Conservation (phyloP, 805 yeast genomes). For the Metschnikowia picachoensis region DNA sequence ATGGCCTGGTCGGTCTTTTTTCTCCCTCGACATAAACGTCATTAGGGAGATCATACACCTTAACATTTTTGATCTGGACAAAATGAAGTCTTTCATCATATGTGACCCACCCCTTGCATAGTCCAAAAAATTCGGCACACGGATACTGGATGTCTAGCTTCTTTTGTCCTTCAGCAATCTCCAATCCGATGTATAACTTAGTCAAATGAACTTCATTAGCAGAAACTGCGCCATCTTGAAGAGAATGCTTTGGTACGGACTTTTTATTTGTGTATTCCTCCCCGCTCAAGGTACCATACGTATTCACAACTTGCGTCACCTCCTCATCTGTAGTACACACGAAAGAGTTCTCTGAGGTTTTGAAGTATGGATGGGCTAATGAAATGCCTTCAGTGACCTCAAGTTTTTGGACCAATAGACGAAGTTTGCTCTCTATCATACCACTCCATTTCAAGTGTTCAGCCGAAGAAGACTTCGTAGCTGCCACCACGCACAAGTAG, state of each 20-base stretch:
- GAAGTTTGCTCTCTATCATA: conserved; percentile 80
- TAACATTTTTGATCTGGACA: conserved; percentile 56
- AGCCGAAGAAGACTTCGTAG: conserved; percentile 69
- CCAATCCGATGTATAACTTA: conserved; percentile 77
- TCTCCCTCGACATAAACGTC: conserved; percentile 79
- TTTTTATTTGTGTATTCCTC: conserved; percentile 37
- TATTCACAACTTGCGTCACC: conserved; percentile 51
- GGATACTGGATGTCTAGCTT: conserved; percentile 83
- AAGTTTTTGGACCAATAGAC: conserved; percentile 77
- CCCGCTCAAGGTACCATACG: conserved; percentile 58
- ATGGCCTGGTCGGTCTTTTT: conserved; percentile 57
- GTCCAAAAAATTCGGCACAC: conserved; percentile 79
- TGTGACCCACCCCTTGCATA: conserved; percentile 70
- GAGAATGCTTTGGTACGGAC: background rate
- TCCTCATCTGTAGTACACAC: conserved; percentile 35
- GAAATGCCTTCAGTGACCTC: conserved; percentile 73
- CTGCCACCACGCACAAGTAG: conserved; percentile 77
- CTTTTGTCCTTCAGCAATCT: conserved; percentile 51
- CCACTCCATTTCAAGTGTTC: conserved; percentile 92
- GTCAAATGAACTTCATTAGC: conserved; percentile 50
- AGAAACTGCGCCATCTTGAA: conserved; percentile 15
- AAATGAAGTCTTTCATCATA: conserved; percentile 60
- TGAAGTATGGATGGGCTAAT: conserved; percentile 86
- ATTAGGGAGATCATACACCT: conserved; percentile 75
- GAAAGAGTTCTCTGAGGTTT: conserved; percentile 60